Conservation (phyloP, 768 basidiomycete species). For the Rossbeevera mucosa region DNA sequence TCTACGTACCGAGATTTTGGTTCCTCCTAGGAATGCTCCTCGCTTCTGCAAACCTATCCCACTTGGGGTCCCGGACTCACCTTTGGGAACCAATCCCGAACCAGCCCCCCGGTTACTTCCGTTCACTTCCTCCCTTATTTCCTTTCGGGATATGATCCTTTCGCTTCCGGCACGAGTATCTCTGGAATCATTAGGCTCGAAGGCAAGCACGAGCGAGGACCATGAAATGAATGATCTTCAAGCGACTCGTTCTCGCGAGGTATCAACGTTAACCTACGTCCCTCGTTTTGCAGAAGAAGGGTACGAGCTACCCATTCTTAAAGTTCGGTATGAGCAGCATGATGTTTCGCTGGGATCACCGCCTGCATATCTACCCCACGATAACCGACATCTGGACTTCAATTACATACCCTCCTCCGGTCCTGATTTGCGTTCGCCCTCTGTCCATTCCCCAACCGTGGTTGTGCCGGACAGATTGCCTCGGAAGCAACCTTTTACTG, state of each 20-base stretch:
- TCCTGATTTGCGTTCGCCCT: not conserved
- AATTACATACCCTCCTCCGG: not conserved
- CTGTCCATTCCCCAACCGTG: not conserved
- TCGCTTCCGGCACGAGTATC: conserved; percentile 29
- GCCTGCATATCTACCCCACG: not conserved
- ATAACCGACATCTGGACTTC: not conserved
- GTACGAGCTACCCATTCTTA: conserved; percentile 16
- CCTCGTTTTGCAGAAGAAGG: conserved; percentile 3
- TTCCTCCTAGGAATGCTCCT: conserved; percentile 43
- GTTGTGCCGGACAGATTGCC: not conserved
- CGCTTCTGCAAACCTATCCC: conserved; percentile 1
- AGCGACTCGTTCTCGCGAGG: not conserved
- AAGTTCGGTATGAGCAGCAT: not conserved
- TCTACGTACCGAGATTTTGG: conserved; percentile 74
- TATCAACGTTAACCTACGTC: not conserved
- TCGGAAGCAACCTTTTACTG: conserved; percentile 17
- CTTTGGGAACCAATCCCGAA: not conserved
- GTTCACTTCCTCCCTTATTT: conserved; percentile 16
- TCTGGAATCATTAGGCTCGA: conserved; percentile 29
- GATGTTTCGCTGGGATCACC: not conserved
- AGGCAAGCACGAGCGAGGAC: conserved; percentile 24
- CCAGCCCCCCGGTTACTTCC: conserved; percentile 3
- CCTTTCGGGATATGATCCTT: conserved; percentile 20
- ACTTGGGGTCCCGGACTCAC: not conserved
- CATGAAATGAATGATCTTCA: conserved; percentile 25